Percentiles rank a stretch among this genome's conserved stretches.
Evolutionary conservation across 345 rosid genomes (phyloP).

Genomic region (Salix purpurea): DNA sequence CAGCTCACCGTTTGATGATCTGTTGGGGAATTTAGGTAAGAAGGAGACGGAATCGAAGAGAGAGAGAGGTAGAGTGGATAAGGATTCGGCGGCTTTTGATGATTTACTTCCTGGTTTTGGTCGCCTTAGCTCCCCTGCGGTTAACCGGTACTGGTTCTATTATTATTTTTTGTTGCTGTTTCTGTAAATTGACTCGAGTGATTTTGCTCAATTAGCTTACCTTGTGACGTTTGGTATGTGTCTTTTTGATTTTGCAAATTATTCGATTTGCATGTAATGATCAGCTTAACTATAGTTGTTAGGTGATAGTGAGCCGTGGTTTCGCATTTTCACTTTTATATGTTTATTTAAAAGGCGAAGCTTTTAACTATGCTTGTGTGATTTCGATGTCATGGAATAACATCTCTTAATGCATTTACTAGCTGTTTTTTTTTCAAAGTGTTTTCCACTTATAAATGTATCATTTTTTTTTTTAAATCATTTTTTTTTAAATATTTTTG

Average conservation of each 20-base stretch:
- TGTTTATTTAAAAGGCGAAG: too few relatives aligned
- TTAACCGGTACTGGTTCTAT: conserved; percentile 16
- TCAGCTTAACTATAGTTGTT: background rate
- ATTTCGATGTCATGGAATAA: background rate
- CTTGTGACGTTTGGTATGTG: background rate
- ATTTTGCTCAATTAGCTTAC: background rate
- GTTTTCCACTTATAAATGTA: too few relatives aligned
- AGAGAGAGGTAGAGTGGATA: conserved; percentile 29
- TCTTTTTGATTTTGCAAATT: background rate
- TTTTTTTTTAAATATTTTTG: too few relatives aligned
- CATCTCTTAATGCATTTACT: background rate
- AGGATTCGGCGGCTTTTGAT: conserved; percentile 46
- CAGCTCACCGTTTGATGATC: conserved; percentile 49
- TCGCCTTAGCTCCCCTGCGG: conserved; percentile 44
- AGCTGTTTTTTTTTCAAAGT: too few relatives aligned
- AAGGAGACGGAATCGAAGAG: conserved; percentile 29
- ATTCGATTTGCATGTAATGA: background rate
- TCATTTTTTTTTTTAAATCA: too few relatives aligned
- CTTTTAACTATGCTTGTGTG: background rate
- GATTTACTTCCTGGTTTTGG: conserved; percentile 78
- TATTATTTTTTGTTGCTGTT: background rate
- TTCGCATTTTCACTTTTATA: background rate
- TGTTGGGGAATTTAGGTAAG: conserved; percentile 46
- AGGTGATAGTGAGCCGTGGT: background rate
- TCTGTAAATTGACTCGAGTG: background rate